Evolutionary conservation across 768 basidiomycete genomes (phyloP).

Genomic region (Phanerochaete carnosa): DNA sequence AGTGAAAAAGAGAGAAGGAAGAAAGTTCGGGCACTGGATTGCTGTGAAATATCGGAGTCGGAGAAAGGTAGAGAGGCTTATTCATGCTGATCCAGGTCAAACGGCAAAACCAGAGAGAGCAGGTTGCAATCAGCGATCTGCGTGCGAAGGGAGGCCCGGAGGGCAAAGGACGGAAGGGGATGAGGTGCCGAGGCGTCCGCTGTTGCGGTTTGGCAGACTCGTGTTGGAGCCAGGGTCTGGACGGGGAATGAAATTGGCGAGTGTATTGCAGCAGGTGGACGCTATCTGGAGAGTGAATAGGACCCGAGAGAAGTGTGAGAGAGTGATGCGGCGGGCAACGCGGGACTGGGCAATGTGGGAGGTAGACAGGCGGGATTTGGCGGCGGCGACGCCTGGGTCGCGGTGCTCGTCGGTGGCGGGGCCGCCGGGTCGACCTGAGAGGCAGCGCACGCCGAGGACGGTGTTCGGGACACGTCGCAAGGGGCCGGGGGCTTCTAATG

Average conservation of each 20-base stretch:
- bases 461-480: neutral
- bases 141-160: neutral
- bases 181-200: neutral
- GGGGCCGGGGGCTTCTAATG: neutral
- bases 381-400: neutral
- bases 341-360: neutral
- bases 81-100: no score
- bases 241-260: no score
- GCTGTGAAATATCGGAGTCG: neutral
- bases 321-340: neutral
- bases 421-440: no score
- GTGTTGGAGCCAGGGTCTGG: neutral
- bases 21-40: neutral
- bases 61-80: neutral
- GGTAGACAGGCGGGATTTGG: neutral
- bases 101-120: neutral
- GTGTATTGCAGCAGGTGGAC: neutral
- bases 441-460: neutral
- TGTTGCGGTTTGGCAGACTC: no score
- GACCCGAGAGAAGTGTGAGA: neutral
- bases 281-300: neutral
- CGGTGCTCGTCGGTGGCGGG: no score
- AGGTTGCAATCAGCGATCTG: constrained; percentile 1
- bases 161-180: neutral
- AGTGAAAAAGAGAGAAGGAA: neutral